phyloP scores from a whole-genome alignment of 2,329 filamentous ascomycete species.

The Metarhizium humberi region DNA sequence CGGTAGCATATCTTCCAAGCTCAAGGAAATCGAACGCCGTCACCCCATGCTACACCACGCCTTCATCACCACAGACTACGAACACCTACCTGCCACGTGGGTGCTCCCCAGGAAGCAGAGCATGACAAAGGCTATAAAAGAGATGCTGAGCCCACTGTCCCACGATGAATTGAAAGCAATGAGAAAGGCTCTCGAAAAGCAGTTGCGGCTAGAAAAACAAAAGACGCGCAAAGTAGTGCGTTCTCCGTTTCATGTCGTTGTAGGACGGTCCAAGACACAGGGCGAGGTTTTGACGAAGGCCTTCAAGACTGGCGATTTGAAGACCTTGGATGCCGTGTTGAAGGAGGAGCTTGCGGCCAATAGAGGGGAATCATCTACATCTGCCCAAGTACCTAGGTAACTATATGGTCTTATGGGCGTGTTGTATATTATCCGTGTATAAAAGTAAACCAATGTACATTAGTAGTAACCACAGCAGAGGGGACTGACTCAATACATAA shows the following conservation, averaged over 20 bases:
- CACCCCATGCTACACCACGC: constrained; percentile 33
- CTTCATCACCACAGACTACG: constrained; percentile 23
- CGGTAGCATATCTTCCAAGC: constrained; percentile 28
- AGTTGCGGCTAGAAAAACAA: constrained; percentile 6
- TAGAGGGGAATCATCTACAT: background rate
- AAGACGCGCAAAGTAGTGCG: background rate
- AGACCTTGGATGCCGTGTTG: constrained; percentile 4
- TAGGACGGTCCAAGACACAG: background rate
- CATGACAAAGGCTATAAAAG: constrained; percentile 18
- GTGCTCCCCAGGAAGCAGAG: constrained; percentile 14
- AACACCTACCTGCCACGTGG: constrained; percentile 18
- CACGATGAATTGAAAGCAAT: constrained; percentile 19
- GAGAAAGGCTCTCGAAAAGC: constrained; percentile 12
- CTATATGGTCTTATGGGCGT: background rate
- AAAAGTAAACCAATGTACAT: background rate
- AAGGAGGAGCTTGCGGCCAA: background rate
- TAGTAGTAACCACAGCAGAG: background rate
- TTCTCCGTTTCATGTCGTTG: constrained; percentile 6
- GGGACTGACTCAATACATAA: background rate
- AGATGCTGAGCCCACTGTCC: constrained; percentile 19
- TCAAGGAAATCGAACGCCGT: constrained; percentile 26
- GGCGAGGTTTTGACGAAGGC: constrained; percentile 1
- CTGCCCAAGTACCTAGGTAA: background rate
- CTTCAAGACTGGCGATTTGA: background rate
- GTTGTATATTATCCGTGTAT: background rate